Evolutionary conservation across 306 rosid species (phyloP), one percentile per base, ranked within the genome.

Genomic region (Cucurbita ficifolia): DNA sequence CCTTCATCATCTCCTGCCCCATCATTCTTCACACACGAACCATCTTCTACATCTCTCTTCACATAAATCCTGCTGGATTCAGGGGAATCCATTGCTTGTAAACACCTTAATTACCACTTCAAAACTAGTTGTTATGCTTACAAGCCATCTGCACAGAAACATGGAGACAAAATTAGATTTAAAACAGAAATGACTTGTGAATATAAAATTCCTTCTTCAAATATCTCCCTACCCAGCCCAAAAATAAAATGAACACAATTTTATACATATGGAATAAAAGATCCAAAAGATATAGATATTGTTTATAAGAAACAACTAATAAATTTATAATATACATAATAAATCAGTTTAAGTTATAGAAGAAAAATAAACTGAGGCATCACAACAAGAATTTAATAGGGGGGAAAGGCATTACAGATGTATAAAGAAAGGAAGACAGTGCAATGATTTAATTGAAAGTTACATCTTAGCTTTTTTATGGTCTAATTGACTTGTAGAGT

Each of bases 1-100:
- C 92, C 88, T 49, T 91, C 96, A 12, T 86, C 85, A 1, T 91
- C 97, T 9, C 86, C 83, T 3, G 72, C 84, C 80, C 87, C 80
- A 45, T 89, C 96, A 74, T 87, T 85, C 81, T 73, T 91, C 69
- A 81, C 77, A 76, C 88, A 90, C 13, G 79, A 83, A 9, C 81
- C 75, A 84, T 83, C 87, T 59, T 80, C 87, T 16, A 42, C 35
- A 2, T 84, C 89, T 42, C 87, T 79, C 76, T 84, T 86, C 39
- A 40, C 75, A 68, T 78, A 65, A 81, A 76, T 73, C 61, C 84
- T 82, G 77, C 52, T 42, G 53, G 77, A 79, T 60, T 85, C 88
- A 22, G 89, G 91, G 5, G 91, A 89, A 76, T 85, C 88, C 96
- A 89, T 89, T 12, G 53, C 62, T 48, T 13, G 29, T n/a, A 75